Percentiles rank a stretch among this genome's conserved stretches.
These are phyloP conservation scores for Drechslera avenae DNA, from an alignment of 2,329 filamentous ascomycete genomes.

Conservation along the genomic window DNA sequence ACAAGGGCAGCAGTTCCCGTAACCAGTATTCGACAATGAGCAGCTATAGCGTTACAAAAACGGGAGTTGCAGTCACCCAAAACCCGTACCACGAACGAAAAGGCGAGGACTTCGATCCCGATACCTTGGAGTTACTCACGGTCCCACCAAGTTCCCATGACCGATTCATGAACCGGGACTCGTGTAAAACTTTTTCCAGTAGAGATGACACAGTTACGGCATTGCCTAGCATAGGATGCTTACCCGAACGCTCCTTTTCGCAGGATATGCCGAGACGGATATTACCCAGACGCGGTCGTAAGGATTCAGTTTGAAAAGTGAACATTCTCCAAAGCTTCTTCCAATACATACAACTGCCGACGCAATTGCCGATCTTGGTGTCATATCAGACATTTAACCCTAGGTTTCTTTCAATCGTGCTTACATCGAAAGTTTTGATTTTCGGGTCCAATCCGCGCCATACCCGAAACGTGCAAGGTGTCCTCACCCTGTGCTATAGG, in stretches of 20 bases:
- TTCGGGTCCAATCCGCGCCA: conserved; percentile 20
- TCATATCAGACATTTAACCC: too few relatives aligned
- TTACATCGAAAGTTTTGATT: conserved; percentile 27
- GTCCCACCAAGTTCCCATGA: neutral
- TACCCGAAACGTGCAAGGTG: conserved; percentile 24
- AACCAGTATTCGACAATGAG: conserved; percentile 14
- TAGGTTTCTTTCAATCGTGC: conserved; percentile 4
- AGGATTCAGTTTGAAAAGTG: neutral
- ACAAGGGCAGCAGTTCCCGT: conserved; percentile 7
- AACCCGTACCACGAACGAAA: conserved; percentile 9
- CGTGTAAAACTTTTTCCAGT: neutral
- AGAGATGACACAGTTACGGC: conserved; percentile 15
- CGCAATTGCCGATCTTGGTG: too few relatives aligned
- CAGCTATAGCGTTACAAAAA: conserved; percentile 13
- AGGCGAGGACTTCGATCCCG: neutral
- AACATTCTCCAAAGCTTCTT: neutral
- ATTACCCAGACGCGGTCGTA: neutral
- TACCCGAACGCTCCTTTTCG: conserved; percentile 20
- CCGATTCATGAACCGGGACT: neutral
- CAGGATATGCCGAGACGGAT: neutral
- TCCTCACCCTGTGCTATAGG: conserved; percentile 30
- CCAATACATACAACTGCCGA: too few relatives aligned
- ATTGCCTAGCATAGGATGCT: conserved; percentile 23
- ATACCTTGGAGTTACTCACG: conserved; percentile 1
- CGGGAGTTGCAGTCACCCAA: conserved; percentile 8